Evolutionary conservation across 345 rosid species (phyloP), one percentile per base, ranked within the genome.

Genomic region (Rhizophora apiculata): DNA sequence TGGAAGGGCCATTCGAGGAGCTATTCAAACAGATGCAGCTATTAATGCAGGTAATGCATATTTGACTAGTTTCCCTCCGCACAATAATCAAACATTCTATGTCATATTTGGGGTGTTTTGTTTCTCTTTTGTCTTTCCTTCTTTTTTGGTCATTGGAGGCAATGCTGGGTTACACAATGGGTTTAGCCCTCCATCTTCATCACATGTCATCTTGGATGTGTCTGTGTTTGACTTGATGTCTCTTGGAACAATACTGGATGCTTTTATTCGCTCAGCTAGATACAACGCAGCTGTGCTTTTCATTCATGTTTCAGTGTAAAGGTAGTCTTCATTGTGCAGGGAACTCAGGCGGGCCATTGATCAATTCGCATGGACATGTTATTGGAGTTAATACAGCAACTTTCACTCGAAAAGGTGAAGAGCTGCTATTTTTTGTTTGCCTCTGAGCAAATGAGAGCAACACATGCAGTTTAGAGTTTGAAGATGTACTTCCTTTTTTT

Each of bases 351-450:
- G 96, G 97, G 20, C 93, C 93, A 8, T 76, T 91, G 77, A 80
- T 87, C 24, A 84, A 91, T 78, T 91, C 97, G 29, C 74, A 79
- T 74, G 96, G 96, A 16, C 96, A 85, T 77, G 95, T 93, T 21
- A 84, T 94, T 26, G 96, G 97, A 53, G 93, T 94, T 1, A 94
- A 94, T 80, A 95, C 93, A 7, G 83, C 96, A 67, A 88, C 96
- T 72, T 95, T 85, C 72, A 91, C 96, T 59, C 90, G 89, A 62
- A 91, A 81, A 88, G 98, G 97, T 87, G 30, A 70, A 46, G 57
- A 63, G 37, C 49, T 9, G 59, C 6, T 26, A 8, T 43, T 43
- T 43, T 43, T 43, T 43, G 15, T 43, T 43, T 43, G 6, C 49
- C 16, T 43, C 0, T 43, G n/a, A 51, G 46, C 68, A 32, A 34